These are phyloP conservation scores for Lentinula detonsa DNA, from an alignment of 768 basidiomycete species.

Conservation along the genomic window DNA sequence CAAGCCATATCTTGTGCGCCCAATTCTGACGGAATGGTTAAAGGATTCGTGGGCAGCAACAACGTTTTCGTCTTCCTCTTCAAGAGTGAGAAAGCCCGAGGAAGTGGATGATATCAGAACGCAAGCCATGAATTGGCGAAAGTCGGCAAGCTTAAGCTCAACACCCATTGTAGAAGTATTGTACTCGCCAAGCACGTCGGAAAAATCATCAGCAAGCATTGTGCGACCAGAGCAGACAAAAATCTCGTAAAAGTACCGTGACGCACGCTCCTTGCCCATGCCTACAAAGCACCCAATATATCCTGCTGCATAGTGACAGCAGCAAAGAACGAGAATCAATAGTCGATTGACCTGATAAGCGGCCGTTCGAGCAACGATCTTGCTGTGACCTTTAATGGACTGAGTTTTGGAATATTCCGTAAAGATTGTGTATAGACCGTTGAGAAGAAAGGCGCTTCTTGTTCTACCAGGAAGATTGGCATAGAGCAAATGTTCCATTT, in stretches of 20 bases:
- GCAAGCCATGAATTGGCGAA: background rate
- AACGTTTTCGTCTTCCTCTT: background rate
- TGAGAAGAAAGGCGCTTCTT: constrained; percentile 10
- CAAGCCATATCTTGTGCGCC: no score
- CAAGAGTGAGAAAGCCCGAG: background rate
- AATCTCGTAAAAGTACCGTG: background rate
- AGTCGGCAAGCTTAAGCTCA: background rate
- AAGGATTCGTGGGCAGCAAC: background rate
- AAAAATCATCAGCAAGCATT: background rate
- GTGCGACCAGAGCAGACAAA: background rate
- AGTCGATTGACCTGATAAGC: constrained; percentile 2
- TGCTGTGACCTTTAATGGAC: constrained; percentile 5
- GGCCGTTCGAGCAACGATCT: constrained; percentile 8
- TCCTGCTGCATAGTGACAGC: background rate
- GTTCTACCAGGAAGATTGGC: background rate
- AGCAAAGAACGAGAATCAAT: background rate
- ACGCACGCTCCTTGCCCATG: background rate
- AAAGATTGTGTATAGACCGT: constrained; percentile 5
- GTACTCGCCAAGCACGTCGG: background rate
- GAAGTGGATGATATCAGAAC: background rate
- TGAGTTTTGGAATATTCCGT: constrained; percentile 13
- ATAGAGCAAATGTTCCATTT: constrained; percentile 12
- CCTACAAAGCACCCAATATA: background rate
- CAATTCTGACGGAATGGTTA: no score
- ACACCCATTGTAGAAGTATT: background rate